Evolutionary conservation across 495 filamentous ascomycete genomes (phyloP), one percentile per base, ranked within the genome.

Genomic region (Amniculicola lignicola): DNA sequence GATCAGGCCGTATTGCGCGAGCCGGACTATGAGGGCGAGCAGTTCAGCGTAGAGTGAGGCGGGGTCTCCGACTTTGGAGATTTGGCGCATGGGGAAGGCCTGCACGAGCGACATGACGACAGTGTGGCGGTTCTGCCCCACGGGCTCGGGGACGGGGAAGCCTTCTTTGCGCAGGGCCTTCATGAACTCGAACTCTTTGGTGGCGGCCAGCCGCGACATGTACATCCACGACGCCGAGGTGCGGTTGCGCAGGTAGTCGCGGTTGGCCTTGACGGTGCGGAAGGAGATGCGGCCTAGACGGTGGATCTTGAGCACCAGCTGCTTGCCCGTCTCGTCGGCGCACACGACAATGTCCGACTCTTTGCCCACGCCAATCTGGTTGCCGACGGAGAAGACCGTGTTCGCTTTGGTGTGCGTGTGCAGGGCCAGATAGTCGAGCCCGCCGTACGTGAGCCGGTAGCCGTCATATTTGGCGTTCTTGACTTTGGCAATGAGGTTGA

Each of bases 391-490:
- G 79, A 95, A 96, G 37, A 96, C 79, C 60, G 75, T 77, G 47
- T 82, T 81, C 52, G 82, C 77, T 64, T 86, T 86, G 16, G 89
- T 83, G 72, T 96, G 86, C 6, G 90, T 83, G 68, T 97, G 85
- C 47, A 99, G 79, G 9, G 93, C 89, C 14, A 97, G 83, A 70
- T 99, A 99, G 75, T 99, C 93, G 33, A 96, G 83, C 2, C 93
- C 93, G 59, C 93, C 93, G 71, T 97, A 97, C 19, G 92, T 94
- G 19, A 99, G 83, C 40, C 93, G 85, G 75, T 99, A 99, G 47
- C 93, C 93, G 69, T 99, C 93, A 71, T 99, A 97, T 72, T 89
- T 91, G 40, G 91, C 88, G 72, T 97, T 95, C 74, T 95, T 95
- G 57, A 94, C 82, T 61, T 87, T 87, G 14, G 87, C 90, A 60